These are phyloP conservation scores for Paramarasmius palmivorus DNA, from an alignment of 1,284 basidiomycete genomes.

Conservation along the genomic window DNA sequence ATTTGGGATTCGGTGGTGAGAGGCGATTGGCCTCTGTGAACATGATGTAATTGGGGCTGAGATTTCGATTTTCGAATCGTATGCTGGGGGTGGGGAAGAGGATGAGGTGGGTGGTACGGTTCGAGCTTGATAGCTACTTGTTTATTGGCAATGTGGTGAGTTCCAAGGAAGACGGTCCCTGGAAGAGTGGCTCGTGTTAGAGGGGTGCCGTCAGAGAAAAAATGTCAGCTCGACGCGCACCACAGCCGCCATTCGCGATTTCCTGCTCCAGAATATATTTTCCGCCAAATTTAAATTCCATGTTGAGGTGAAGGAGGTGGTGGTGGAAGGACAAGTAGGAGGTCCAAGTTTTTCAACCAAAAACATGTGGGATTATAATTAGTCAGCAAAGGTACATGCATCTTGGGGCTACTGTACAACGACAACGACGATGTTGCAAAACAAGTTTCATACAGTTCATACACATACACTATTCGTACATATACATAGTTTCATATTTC, in stretches of 20 bases:
- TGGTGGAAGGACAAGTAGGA: neutral
- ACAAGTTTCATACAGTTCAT: too few relatives aligned
- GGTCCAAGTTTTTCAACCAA: neutral
- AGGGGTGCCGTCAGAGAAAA: neutral
- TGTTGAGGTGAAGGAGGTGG: neutral
- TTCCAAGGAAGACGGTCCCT: conserved; percentile 93
- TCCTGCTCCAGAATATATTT: conserved; percentile 94
- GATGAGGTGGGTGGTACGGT: conserved; percentile 57
- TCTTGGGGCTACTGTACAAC: too few relatives aligned
- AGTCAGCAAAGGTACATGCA: too few relatives aligned
- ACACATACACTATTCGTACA: too few relatives aligned
- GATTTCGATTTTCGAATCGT: conserved; percentile 16
- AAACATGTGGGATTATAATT: too few relatives aligned
- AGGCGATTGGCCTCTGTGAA: conserved; percentile 46
- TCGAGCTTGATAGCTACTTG: conserved; percentile 98
- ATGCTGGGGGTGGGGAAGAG: neutral
- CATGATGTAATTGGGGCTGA: conserved; percentile 51
- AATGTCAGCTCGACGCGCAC: conserved; percentile 40
- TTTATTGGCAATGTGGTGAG: conserved; percentile 94
- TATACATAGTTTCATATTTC: too few relatives aligned
- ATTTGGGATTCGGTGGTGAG: conserved; percentile 92
- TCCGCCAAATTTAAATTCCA: conserved; percentile 62
- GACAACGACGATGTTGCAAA: too few relatives aligned
- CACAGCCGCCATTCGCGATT: conserved; percentile 93
- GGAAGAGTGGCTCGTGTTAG: conserved; percentile 6